Evolutionary conservation across 768 basidiomycete species (phyloP).

Genomic region (Epithele typhae): DNA sequence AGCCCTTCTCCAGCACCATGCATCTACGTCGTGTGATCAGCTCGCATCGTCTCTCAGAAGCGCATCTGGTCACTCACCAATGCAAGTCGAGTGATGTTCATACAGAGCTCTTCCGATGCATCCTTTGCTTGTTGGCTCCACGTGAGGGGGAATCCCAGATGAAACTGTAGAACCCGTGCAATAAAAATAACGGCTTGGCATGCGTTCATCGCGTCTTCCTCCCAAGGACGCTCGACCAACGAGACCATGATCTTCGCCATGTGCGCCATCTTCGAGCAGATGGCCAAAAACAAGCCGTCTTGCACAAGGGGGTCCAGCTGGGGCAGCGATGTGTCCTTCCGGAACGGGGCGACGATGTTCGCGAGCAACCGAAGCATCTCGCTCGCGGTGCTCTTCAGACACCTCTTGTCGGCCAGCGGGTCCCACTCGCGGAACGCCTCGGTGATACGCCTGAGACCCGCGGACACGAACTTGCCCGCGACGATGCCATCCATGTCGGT

Average conservation of each 20-base stretch:
- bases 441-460: slow-evolving; percentile 62
- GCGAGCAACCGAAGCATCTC: slow-evolving; percentile 69
- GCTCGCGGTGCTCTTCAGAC: slow-evolving; percentile 50
- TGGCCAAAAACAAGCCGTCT: slow-evolving; percentile 48
- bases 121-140: slow-evolving; percentile 54
- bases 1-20: slow-evolving; percentile 49
- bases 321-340: slow-evolving; percentile 40
- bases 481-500: slow-evolving; percentile 62
- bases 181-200: slow-evolving; percentile 50
- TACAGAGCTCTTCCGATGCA: slow-evolving; percentile 37
- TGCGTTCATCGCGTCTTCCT: slow-evolving; percentile 15
- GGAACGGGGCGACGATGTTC: slow-evolving; percentile 63
- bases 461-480: slow-evolving; percentile 75
- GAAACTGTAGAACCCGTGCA: slow-evolving; percentile 67
- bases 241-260: slow-evolving; percentile 34
- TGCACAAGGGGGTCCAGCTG: slow-evolving; percentile 52
- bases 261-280: slow-evolving; percentile 42
- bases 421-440: slow-evolving; percentile 43
- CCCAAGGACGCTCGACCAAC: slow-evolving; percentile 15
- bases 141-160: slow-evolving; percentile 55
- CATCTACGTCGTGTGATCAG: slow-evolving; percentile 32
- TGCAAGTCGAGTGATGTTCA: slow-evolving; percentile 35
- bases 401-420: slow-evolving; percentile 19
- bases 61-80: slow-evolving; percentile 4
- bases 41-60: neutral